phyloP scores from a whole-genome alignment of 768 basidiomycete species.

The Grammothele lineata region DNA sequence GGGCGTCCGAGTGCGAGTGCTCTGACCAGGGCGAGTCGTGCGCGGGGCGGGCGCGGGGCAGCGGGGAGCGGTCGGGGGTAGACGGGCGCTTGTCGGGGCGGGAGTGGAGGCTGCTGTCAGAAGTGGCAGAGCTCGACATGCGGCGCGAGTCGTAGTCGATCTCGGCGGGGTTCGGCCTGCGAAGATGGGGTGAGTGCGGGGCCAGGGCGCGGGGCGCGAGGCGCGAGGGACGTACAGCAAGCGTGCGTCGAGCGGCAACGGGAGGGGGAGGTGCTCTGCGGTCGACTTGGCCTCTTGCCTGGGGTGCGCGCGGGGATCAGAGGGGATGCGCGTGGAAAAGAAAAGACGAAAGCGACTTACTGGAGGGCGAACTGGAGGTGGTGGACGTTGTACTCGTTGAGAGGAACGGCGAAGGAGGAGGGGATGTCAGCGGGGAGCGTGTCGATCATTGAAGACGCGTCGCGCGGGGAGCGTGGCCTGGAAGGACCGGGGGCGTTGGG shows the following conservation, averaged over 20 bases:
- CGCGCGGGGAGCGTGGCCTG: no score
- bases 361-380: conserved; percentile 62
- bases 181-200: background rate
- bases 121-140: conserved; percentile 76
- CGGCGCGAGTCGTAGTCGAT: conserved; percentile 60
- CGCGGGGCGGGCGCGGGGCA: conserved; percentile 41
- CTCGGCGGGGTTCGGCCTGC: conserved; percentile 41
- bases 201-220: conserved; percentile 10
- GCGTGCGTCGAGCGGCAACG: conserved; percentile 15
- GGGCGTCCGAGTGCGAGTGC: conserved; percentile 22
- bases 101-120: conserved; percentile 59
- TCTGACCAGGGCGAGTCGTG: conserved; percentile 21
- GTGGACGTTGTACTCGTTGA: conserved; percentile 58
- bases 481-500: no score
- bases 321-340: conserved; percentile 1
- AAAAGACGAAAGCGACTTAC: conserved; percentile 16
- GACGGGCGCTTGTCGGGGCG: conserved; percentile 56
- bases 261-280: background rate
- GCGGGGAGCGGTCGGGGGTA: conserved; percentile 47
- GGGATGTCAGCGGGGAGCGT: conserved; percentile 33
- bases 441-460: conserved; percentile 50
- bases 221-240: conserved; percentile 8
- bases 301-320: background rate
- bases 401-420: conserved; percentile 20
- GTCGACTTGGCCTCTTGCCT: background rate